Evolutionary conservation across 257 asterid species (phyloP).

Genomic region (Cruciata laevipes): DNA sequence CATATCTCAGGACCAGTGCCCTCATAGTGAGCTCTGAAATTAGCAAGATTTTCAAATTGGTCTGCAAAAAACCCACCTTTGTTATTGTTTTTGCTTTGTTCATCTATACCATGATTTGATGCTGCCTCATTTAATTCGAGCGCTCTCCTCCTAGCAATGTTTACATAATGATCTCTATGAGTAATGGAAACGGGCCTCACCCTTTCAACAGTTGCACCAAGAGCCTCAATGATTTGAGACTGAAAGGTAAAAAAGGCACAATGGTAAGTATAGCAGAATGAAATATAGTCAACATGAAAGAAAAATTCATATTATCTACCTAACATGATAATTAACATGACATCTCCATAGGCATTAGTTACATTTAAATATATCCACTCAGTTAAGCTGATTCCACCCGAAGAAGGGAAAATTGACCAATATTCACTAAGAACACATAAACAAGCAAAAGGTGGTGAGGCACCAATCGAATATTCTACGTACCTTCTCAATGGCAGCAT

Average conservation of each 20-base stretch:
- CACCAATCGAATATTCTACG: background rate
- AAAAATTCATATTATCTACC: background rate
- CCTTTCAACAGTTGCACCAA: constrained; percentile 94
- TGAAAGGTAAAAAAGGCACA: constrained; percentile 24
- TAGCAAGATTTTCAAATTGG: constrained; percentile 93
- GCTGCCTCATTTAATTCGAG: constrained; percentile 61
- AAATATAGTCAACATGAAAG: background rate
- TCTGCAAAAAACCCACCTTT: constrained; percentile 94
- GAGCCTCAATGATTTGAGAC: constrained; percentile 94
- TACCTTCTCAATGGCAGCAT: constrained; percentile 95
- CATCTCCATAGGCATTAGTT: background rate
- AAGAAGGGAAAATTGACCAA: background rate
- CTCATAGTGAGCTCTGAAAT: constrained; percentile 86
- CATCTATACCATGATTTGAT: constrained; percentile 25
- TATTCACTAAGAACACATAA: background rate
- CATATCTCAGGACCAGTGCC: constrained; percentile 94
- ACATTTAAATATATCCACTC: background rate
- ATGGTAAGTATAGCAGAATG: background rate
- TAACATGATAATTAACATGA: background rate
- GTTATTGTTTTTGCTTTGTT: constrained; percentile 26
- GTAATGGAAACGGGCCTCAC: constrained; percentile 94
- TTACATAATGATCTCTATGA: constrained; percentile 84
- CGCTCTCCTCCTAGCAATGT: constrained; percentile 91
- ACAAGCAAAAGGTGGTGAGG: background rate
- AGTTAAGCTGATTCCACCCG: background rate